Conservation (phyloP, 495 filamentous ascomycete genomes). For the Neurospora sp. region DNA sequence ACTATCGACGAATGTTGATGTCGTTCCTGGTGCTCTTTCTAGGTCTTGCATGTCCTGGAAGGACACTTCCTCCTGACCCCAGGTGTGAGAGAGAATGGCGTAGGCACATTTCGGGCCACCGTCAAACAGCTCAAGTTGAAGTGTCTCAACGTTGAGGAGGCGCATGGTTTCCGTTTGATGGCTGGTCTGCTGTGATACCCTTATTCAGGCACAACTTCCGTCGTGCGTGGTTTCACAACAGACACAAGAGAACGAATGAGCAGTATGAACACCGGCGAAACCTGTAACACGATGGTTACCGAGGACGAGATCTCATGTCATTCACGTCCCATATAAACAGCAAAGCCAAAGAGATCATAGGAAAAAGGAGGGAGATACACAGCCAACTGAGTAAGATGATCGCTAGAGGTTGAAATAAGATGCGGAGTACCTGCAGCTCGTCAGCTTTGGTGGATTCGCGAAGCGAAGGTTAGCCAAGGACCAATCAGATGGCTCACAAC, state of each 20-base stretch:
- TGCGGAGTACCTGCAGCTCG: background rate
- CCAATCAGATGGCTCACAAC: background rate
- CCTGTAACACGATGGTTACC: background rate
- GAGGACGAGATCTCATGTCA: background rate
- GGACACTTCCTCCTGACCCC: conserved; percentile 20
- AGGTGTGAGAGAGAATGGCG: conserved; percentile 23
- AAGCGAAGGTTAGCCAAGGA: background rate
- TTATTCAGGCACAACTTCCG: background rate
- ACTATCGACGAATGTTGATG: background rate
- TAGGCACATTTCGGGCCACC: conserved; percentile 10
- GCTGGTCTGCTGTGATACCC: background rate
- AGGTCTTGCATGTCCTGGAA: conserved; percentile 9
- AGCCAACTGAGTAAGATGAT: background rate
- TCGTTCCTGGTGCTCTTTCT: background rate
- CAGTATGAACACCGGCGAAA: background rate
- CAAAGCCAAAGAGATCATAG: background rate
- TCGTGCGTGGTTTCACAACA: background rate
- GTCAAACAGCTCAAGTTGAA: conserved; percentile 15
- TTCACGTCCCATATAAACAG: background rate
- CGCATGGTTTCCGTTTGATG: conserved; percentile 17
- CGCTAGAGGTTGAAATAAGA: background rate
- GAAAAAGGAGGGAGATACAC: background rate
- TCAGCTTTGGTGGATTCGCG: background rate
- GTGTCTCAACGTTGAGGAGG: conserved; percentile 14
- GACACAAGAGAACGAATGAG: background rate